Conservation (phyloP, 768 basidiomycete species). For the Amanita jacksonii region DNA sequence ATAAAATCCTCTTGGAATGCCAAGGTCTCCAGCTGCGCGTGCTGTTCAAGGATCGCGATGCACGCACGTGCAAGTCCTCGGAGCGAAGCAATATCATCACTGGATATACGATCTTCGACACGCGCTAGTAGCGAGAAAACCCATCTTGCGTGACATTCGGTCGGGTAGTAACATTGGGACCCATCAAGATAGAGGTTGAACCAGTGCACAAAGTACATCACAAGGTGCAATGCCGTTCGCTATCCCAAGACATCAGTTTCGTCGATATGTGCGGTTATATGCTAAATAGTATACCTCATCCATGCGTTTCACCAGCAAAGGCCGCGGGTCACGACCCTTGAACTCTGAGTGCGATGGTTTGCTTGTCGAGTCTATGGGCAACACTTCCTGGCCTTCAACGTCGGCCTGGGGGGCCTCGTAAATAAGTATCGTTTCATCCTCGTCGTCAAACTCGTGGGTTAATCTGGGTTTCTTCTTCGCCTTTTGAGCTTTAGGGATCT, state of each 20-base stretch:
- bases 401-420: constrained; percentile 7
- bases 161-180: constrained; percentile 28
- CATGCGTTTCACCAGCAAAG: constrained; percentile 44
- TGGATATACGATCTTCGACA: constrained; percentile 57
- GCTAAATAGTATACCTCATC: constrained; percentile 49
- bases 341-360: background rate
- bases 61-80: constrained; percentile 71
- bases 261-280: constrained; percentile 7
- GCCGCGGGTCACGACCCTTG: constrained; percentile 46
- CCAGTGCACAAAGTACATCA: constrained; percentile 84
- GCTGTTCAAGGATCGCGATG: constrained; percentile 30
- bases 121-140: constrained; percentile 66
- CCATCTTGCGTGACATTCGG: constrained; percentile 62
- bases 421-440: constrained; percentile 5
- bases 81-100: constrained; percentile 70
- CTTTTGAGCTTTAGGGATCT: constrained; percentile 25
- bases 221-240: constrained; percentile 62
- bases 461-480: constrained; percentile 19
- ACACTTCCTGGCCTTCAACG: background rate
- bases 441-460: constrained; percentile 10
- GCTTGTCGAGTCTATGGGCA: background rate
- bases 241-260: constrained; percentile 21
- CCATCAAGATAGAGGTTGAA: constrained; percentile 52
- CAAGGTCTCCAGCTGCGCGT: background rate
- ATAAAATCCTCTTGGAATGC: constrained; percentile 15